phyloP scores from a whole-genome alignment of 106 monocot genomes.

The Allium sativum region DNA sequence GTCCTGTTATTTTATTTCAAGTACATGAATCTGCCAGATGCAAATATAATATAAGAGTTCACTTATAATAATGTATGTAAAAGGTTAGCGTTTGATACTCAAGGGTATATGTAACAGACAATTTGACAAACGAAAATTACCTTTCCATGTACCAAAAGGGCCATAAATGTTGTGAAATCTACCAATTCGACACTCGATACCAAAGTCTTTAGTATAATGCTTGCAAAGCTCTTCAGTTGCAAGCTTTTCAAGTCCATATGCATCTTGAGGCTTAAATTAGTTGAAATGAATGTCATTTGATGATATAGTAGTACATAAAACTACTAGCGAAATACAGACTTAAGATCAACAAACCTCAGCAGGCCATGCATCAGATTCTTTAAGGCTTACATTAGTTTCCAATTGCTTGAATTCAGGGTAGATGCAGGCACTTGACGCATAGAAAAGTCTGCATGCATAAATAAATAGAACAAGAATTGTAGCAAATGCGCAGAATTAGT shows the following conservation, averaged over 20 bases:
- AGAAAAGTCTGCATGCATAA: constrained; percentile 50
- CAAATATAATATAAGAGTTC: no score
- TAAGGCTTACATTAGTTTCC: constrained; percentile 82
- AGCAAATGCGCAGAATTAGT: no score
- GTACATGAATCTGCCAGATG: no score
- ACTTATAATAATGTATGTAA: no score
- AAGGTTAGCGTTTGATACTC: no score
- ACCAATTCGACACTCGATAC: constrained; percentile 78
- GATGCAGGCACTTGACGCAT: constrained; percentile 77
- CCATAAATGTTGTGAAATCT: constrained; percentile 91
- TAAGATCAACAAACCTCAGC: constrained; percentile 46
- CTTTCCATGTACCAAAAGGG: constrained; percentile 91
- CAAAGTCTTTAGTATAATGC: constrained; percentile 82
- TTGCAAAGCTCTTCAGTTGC: constrained; percentile 86
- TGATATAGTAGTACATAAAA: no score
- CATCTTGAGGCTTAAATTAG: constrained; percentile 70
- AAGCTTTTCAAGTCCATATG: constrained; percentile 89
- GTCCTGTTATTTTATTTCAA: no score
- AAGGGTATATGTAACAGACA: no score
- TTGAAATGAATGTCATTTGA: no score
- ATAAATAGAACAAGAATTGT: no score
- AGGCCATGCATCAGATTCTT: constrained; percentile 82
- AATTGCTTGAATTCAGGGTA: constrained; percentile 87
- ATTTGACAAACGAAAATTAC: constrained; percentile 8
- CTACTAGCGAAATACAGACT: not conserved